Evolutionary conservation across 768 basidiomycete genomes (phyloP).

Genomic region (Royoungia palumana): DNA sequence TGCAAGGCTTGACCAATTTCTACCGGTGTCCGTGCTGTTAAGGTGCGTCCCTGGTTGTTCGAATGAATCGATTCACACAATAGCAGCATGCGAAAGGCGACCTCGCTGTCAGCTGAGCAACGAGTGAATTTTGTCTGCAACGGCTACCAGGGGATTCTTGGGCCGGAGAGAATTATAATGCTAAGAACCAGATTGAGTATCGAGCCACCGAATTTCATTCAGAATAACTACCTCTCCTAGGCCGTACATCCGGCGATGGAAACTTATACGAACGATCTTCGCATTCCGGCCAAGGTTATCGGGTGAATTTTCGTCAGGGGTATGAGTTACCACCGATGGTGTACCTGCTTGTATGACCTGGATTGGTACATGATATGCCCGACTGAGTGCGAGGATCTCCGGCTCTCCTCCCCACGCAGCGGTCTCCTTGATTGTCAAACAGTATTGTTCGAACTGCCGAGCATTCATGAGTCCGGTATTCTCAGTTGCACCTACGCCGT

Average conservation of each 20-base stretch:
- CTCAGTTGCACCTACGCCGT: slow-evolving; percentile 57
- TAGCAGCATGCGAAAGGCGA: not conserved
- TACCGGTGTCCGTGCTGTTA: too few species aligned
- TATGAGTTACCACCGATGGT: slow-evolving; percentile 82
- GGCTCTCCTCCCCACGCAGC: slow-evolving; percentile 98
- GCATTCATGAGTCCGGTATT: slow-evolving; percentile 66
- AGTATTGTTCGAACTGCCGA: slow-evolving; percentile 69
- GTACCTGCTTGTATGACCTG: slow-evolving; percentile 84
- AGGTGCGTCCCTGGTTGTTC: not conserved
- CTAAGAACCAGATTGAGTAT: slow-evolving; percentile 37
- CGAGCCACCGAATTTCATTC: not conserved
- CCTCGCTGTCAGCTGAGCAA: slow-evolving; percentile 25
- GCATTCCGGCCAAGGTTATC: slow-evolving; percentile 29
- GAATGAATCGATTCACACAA: not conserved
- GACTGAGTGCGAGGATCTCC: slow-evolving; percentile 87
- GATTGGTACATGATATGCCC: slow-evolving; percentile 79
- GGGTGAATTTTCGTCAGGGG: slow-evolving; percentile 43
- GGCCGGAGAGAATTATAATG: slow-evolving; percentile 87
- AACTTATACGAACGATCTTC: slow-evolving; percentile 71
- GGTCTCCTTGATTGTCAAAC: slow-evolving; percentile 71
- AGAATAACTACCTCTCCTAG: slow-evolving; percentile 76
- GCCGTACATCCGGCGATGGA: slow-evolving; percentile 92
- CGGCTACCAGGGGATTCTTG: slow-evolving; percentile 30
- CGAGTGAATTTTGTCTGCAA: slow-evolving; percentile 31
- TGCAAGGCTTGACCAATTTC: too few species aligned